Percentiles rank a stretch among this genome's conserved stretches.
phyloP scores from a whole-genome alignment of 2,329 filamentous ascomycete genomes.

The Calonectria pteridis region DNA sequence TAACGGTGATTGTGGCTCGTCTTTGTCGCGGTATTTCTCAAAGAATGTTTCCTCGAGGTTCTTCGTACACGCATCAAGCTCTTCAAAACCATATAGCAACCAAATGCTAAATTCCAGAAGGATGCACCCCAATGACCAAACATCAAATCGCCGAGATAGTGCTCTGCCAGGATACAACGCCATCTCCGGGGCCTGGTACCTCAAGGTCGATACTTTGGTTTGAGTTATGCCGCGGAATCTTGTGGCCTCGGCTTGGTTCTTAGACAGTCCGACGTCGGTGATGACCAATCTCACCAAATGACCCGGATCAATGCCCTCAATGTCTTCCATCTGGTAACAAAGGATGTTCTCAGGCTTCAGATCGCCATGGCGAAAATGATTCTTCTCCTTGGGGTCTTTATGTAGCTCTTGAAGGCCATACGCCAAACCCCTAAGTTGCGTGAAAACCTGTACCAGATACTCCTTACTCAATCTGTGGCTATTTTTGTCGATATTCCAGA shows the following conservation, averaged over 20 bases:
- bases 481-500: conserved; percentile 17
- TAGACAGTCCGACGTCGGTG: conserved; percentile 18
- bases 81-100: conserved; percentile 25
- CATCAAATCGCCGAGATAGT: conserved; percentile 40
- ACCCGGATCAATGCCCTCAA: background rate
- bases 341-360: conserved; percentile 43
- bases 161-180: background rate
- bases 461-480: background rate
- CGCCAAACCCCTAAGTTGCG: conserved; percentile 13
- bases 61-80: background rate
- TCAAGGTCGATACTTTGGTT: background rate
- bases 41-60: background rate
- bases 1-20: too few relatives aligned
- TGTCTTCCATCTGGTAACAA: background rate
- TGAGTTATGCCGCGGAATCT: background rate
- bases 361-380: conserved; percentile 11
- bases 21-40: too few relatives aligned
- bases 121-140: conserved; percentile 46
- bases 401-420: conserved; percentile 16
- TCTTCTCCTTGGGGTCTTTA: too few relatives aligned
- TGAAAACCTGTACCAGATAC: conserved; percentile 11
- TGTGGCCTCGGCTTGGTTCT: background rate
- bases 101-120: conserved; percentile 45
- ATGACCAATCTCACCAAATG: conserved; percentile 14
- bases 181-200: conserved; percentile 19